These are phyloP conservation scores for Vitis hybrid DNA, from an alignment of 177 flowering plant species.

Conservation along the genomic window DNA sequence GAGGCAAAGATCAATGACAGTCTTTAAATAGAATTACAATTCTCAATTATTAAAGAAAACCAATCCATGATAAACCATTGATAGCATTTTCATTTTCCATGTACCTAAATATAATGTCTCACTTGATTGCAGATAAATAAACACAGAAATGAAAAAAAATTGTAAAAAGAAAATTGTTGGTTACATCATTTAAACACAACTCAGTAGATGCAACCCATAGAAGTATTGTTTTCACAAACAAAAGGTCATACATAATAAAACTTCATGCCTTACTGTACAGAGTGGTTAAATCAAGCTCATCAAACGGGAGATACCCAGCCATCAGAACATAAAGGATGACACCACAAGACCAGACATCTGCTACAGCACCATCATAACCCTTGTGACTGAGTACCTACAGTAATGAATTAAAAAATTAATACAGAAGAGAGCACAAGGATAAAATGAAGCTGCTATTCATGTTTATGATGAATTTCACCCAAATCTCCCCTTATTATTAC, in stretches of 20 bases:
- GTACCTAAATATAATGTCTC: too few relatives aligned
- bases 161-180: too few relatives aligned
- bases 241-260: background rate
- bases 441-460: background rate
- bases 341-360: constrained; percentile 98
- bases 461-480: background rate
- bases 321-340: constrained; percentile 93
- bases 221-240: background rate
- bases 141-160: too few relatives aligned
- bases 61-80: too few relatives aligned
- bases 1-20: too few relatives aligned
- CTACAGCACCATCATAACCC: constrained; percentile 93
- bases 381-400: constrained; percentile 90
- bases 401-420: constrained; percentile 11
- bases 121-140: too few relatives aligned
- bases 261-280: constrained; percentile 77
- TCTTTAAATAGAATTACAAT: too few relatives aligned
- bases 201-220: too few relatives aligned
- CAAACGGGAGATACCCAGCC: constrained; percentile 99
- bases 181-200: too few relatives aligned
- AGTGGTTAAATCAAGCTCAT: constrained; percentile 88
- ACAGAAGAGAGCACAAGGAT: background rate
- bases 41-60: too few relatives aligned
- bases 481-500: constrained; percentile 31
- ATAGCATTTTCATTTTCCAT: too few relatives aligned